Evolutionary conservation across 805 yeast species (phyloP).

Genomic region (Barnettozyma vustinii): DNA sequence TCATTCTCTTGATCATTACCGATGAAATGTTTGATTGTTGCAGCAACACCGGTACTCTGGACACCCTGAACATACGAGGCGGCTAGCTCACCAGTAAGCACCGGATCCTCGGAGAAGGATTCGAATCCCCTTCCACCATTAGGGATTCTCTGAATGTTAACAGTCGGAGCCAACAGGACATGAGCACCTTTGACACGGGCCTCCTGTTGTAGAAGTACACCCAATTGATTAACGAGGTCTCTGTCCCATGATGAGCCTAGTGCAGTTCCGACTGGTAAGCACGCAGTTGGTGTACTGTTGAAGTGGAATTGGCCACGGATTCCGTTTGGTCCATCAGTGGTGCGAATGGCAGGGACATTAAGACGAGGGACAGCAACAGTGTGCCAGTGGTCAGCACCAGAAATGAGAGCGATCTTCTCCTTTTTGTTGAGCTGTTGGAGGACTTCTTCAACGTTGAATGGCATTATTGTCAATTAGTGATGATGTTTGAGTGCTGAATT

Average conservation of each 20-base stretch:
- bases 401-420: conserved; percentile 17
- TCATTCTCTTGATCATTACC: conserved; percentile 58
- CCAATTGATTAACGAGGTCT: conserved; percentile 40
- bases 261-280: conserved; percentile 56
- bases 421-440: conserved; percentile 7
- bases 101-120: conserved; percentile 56
- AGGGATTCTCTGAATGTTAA: conserved; percentile 50
- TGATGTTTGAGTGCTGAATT: background rate
- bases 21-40: conserved; percentile 28
- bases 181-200: conserved; percentile 49
- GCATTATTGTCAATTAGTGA: background rate
- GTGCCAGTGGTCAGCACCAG: conserved; percentile 45
- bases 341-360: conserved; percentile 39
- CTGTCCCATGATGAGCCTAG: conserved; percentile 50
- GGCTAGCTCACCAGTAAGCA: conserved; percentile 38
- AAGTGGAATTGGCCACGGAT: conserved; percentile 45
- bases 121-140: conserved; percentile 61
- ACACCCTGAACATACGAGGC: conserved; percentile 45
- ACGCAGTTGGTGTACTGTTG: conserved; percentile 45
- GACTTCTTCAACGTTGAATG: conserved; percentile 18
- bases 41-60: conserved; percentile 43
- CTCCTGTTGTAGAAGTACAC: conserved; percentile 45
- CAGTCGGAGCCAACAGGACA: conserved; percentile 41
- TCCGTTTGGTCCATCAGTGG: conserved; percentile 59
- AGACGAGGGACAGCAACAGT: conserved; percentile 30